Percentiles rank a stretch among this genome's conserved stretches.
Evolutionary conservation across 169 alveolate genomes (phyloP).

Genomic region (Perkinsus chesapeaki): DNA sequence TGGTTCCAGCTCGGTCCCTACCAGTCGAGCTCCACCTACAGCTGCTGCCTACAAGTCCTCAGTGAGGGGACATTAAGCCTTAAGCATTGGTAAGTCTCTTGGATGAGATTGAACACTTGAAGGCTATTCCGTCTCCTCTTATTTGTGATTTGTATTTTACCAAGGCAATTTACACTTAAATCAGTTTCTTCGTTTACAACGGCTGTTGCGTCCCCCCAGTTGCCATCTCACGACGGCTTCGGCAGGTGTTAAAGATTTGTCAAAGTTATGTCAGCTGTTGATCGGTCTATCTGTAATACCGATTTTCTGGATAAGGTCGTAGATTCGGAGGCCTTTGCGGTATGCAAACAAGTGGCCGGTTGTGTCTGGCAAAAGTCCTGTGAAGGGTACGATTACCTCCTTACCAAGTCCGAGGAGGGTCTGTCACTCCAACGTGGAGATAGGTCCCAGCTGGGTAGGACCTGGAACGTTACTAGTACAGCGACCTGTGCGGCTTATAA

Average conservation of each 20-base stretch:
- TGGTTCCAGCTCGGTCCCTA: not conserved
- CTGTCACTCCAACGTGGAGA: not conserved
- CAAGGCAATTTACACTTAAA: not conserved
- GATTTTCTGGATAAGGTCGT: not conserved
- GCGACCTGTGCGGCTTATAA: not conserved
- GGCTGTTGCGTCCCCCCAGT: no score
- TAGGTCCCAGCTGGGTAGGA: not conserved
- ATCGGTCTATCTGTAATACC: not conserved
- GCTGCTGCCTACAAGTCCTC: not conserved
- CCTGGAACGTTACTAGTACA: not conserved
- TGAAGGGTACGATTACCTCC: not conserved
- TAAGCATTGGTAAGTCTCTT: not conserved
- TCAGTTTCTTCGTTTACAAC: not conserved
- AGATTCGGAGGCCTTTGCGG: not conserved
- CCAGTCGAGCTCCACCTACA: not conserved
- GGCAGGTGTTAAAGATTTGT: not conserved
- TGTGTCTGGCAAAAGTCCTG: not conserved
- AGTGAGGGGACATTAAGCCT: not conserved
- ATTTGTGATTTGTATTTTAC: no score
- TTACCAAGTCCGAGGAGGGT: not conserved
- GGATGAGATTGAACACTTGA: not conserved
- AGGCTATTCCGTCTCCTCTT: no score
- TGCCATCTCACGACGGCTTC: not conserved
- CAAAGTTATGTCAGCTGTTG: not conserved
- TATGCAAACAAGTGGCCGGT: not conserved